Base-by-base conservation (phyloP, 2,329 filamentous ascomycete species). In the Pseudogymnoascus sp. region DNA sequence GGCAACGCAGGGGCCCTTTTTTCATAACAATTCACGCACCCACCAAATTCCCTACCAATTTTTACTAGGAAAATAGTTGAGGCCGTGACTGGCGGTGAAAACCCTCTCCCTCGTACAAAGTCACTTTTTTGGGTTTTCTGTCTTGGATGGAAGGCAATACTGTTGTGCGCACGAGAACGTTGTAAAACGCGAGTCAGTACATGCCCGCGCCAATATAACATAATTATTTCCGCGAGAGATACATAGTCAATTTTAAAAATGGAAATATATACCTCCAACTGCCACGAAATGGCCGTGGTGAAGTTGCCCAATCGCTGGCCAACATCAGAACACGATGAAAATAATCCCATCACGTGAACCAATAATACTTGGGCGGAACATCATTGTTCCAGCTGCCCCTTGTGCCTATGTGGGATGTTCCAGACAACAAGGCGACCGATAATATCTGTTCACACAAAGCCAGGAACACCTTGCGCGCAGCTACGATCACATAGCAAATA, bases 401-500 rank as follows among this genome's bases (percentile, higher is more conserved):
- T 55, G 45, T 55, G 45, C 45, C 45, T 55, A 26, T 19, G 45
- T 55, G 45, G 45, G 45, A 55, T 55, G 45, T 55, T 55, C 45
- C 45, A 55, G 45, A 55, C 45, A 55, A 55, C 45, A 55, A 55
- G 45, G 45, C 45, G 45, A 31, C 45, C 45, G 45, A 55, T 55
- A 55, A 55, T 55, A 55, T 55, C 45, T 55, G 45, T 55, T 55
- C 45, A 55, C 45, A 55, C 45, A 55, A 55, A 8, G 12, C 11
- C n/a, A 55, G 45, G 26, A 55, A 55, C 45, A 33, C 45, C 26
- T 55, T 55, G 45, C 45, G 45, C 45, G 45, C n/a, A 55, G 45
- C 45, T 55, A 55, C 45, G 26, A 31, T 45, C 41, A 37, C 31
- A 43, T 60, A 62, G 39, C 29, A 65, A 68, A 58, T 12, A 74